Base-by-base conservation (phyloP, 2,329 filamentous ascomycete species). In the Simplicillium sp. region DNA sequence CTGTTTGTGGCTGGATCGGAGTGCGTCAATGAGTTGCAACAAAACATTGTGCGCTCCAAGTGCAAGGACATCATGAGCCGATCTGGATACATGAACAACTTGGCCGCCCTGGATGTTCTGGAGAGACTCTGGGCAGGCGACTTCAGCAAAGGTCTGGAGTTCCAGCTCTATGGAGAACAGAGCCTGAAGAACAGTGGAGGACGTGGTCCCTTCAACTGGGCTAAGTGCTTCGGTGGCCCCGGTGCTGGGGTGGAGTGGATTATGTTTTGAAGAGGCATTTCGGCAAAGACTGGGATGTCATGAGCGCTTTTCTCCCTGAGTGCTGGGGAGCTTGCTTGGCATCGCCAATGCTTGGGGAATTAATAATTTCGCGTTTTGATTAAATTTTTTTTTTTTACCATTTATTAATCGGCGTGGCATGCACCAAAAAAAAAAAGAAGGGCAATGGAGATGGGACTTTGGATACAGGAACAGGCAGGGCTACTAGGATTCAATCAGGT, bases 51-150 rank as follows among this genome's bases (percentile, higher is more conserved):
- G 39, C 79, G 88, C 40, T 73, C 78, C 49, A 82, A 88, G 51
- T 94, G 87, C 63, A 73, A 81, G 35, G 87, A 90, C 55, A 90
- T 96, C 49, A 88, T 90, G 70, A 77, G 80, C 25, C 84, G 90
- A 49, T 90, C 84, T 40, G 89, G 89, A 1, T 96, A 96, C 64
- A 86, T 88, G 70, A 96, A 95, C 64, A 96, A 95, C 57, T 73
- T 94, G 33, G 84, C 84, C 7, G 87, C 85, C 7, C 71, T 96
- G 18, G 85, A 92, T 53, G 79, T 95, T 4, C 64, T 96, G 34
- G 89, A 96, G 67, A 80, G 81, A 52, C 74, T 94, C 13, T 96
- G 90, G 89, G 69, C 70, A 11, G 73, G 71, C 38, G 73, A 78
- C 38, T 61, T 56, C 49, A 29, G 42, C 7, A 54, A 61, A 43